Base-by-base conservation (phyloP, 306 rosid genomes). In the Alnus rubra region DNA sequence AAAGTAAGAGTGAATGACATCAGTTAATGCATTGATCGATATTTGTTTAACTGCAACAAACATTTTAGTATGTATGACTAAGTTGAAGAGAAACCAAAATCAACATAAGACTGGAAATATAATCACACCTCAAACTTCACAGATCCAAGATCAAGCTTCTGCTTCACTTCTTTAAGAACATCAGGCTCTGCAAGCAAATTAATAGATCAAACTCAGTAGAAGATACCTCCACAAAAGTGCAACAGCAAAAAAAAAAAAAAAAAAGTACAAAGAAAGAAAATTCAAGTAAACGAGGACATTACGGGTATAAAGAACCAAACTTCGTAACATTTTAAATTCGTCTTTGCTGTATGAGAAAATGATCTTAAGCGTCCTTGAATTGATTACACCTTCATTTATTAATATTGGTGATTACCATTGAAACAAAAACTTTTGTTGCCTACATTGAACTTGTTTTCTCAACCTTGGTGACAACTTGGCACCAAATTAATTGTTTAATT, bases 121-220 rank as follows among this genome's bases (percentile, higher is more conserved):
- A 39, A 81, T 72, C 87, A 31, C 45, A 95, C 98, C 97, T 95
- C 97, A 89, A 92, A 95, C 83, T 95, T 95, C 77, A 91, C 97
- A 44, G 97, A 86, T 84, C 98, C 98, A 67, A 95, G 89, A 80
- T 92, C 97, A 84, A 95, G 89, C 86, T 92, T 92, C 88, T 91
- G 97, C 87, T 90, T 95, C 80, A 95, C 98, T 88, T 95, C 98
- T 88, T 83, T 92, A 80, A 88, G 88, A 86, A 94, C 94, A 88
- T 92, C 98, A 75, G 97, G 97, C 86, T 94, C 98, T 94, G 92
- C 80, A 85, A 68, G 55, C 68, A 83, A 74, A 81, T 71, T 44
- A 74, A 83, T 49, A 35, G 44, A 78, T 45, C n/a, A 62, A 28
- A 72, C 62, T 14, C 33, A 6, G 59, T 48, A 62, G 63, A 16